Evolutionary conservation across 1,284 basidiomycete species (phyloP), one percentile per base, ranked within the genome.

Genomic region (Irpex sp.): DNA sequence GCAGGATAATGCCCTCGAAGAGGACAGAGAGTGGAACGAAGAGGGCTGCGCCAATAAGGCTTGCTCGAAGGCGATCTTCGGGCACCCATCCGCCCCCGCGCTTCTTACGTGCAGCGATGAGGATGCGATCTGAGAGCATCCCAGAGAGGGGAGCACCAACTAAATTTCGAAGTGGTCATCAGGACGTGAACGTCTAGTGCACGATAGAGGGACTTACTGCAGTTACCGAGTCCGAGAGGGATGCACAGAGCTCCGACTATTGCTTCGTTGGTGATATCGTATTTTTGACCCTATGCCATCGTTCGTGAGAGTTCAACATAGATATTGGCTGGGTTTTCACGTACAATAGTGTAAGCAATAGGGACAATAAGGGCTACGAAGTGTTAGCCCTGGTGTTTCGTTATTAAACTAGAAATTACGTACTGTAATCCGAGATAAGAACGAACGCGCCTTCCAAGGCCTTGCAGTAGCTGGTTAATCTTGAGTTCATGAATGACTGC

Each of bases 201-300:
- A 13, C 55, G 19, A 7, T 15, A 19, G 19, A 21, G 7, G 17
- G 48, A 70, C 76, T 19, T 57, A 85, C 82, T 69, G 56, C 86
- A 77, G 66, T 87, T 88, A 1, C 87, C 88, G 6, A 82, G 56
- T 1, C 88, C 87, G 4, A 73, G 78, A 0, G 84, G 81, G 21
- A 88, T 74, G 70, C 85, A 88, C 61, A 86, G 78, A 2, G 77
- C 76, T 3, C 88, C 87, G 13, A 87, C 75, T 17, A 86, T 47
- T 0, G 81, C 85, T 57, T 82, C 78, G 69, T 85, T 86, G 11
- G 71, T 72, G 55, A 90, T 85, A 58, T 79, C 73, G 69, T 89
- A 92, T 21, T 80, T 78, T 1, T 75, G 77, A 48, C 83, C 85
- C 85, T 87, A 15, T 15, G 8, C 8, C 40, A 44, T 15, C 3